These are phyloP conservation scores for Pleurozium schreberi DNA, from an alignment of 225 moss, liverwort and hornwort species.

Conservation along the genomic window DNA sequence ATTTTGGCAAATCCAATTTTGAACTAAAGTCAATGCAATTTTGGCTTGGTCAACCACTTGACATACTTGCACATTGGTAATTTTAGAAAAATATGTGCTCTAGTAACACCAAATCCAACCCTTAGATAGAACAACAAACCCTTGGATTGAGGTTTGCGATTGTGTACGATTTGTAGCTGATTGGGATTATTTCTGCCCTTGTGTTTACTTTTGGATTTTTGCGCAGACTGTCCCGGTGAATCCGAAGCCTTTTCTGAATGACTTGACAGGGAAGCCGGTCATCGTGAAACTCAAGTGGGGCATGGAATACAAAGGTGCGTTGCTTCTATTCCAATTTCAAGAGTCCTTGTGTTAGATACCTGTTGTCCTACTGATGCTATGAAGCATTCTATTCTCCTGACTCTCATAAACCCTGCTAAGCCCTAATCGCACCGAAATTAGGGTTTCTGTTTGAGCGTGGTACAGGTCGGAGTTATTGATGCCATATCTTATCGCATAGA, in stretches of 20 bases:
- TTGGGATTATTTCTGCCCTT: neutral
- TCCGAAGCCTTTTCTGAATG: constrained; percentile 91
- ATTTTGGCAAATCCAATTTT: no score
- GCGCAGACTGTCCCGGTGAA: constrained; percentile 86
- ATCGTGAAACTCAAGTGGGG: constrained; percentile 99
- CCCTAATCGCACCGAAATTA: constrained; percentile 1
- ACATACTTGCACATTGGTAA: no score
- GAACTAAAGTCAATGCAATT: no score
- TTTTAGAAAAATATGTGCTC: no score
- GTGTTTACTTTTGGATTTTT: neutral
- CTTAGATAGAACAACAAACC: no score
- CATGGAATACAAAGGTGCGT: constrained; percentile 93
- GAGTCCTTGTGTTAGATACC: neutral
- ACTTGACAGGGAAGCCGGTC: constrained; percentile 93
- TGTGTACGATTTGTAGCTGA: neutral
- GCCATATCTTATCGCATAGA: neutral
- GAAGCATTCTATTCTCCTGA: neutral
- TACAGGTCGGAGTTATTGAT: neutral
- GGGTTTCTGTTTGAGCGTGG: neutral
- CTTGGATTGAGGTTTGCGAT: neutral
- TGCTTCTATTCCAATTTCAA: neutral
- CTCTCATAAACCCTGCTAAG: neutral
- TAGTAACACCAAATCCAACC: no score
- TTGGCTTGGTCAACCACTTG: no score
- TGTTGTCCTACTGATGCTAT: neutral